Evolutionary conservation across 176 grass and related monocot genomes (phyloP), one percentile per base, ranked within the genome.

Genomic region (Ananas comosus): DNA sequence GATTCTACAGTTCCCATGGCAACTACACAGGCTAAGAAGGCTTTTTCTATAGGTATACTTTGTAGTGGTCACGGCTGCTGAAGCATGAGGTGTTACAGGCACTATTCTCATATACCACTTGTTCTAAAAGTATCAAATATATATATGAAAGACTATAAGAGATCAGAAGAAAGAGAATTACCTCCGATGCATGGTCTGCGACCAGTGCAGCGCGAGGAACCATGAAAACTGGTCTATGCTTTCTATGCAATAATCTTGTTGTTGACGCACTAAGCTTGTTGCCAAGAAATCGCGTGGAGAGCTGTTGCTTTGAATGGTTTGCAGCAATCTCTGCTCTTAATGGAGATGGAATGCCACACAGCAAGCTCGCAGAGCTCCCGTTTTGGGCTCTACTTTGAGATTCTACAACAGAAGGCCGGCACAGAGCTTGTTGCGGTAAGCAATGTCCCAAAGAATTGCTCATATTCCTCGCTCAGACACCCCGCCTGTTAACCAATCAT

Each of bases 181-280:
- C 83, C 83, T 85, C 78, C 25, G 83, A 69, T 76, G 83, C 67
- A 67, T 50, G 78, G 72, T 85, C 83, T 23, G 83, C 51, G 6
- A 78, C 72, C 51, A 85, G 59, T 48, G 76, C 51, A 51, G 83
- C 78, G 49, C 67, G 50, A 66, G 83, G 69, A 25, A 18, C 10
- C 65, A 76, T 72, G 9, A 27, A 42, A 52, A 70, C n/a, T 14
- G 47, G 51, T 56, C 33, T 59, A 58, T 50, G 51, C 24, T 17
- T 80, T 68, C 47, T 57, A 49, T 75, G 53, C 14, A 65, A 65
- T 17, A 63, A 66, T 76, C 47, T 85, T 47, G 50, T 22, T 51
- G 48, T 72, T 11, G 65, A 65, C 53, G 53, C 49, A 13, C 19
- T 80, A 65, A 76, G 50, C 10, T 76, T 76, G 13, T 63, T 85